Evolutionary conservation across 805 yeast genomes (phyloP).

Genomic region (Suhomyces prunicola): DNA sequence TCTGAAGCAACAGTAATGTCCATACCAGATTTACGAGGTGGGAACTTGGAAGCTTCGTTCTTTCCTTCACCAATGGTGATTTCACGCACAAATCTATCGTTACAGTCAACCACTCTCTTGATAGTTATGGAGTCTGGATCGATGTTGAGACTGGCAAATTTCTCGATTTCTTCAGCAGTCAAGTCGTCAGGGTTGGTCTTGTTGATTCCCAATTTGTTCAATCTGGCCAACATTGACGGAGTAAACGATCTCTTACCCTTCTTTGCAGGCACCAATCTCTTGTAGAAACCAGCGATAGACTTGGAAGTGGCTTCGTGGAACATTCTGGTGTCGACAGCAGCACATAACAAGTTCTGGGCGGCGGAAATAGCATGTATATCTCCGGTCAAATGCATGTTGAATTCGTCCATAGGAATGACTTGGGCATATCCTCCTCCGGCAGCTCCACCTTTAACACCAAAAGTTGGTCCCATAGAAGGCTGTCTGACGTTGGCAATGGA

Average conservation of each 20-base stretch:
- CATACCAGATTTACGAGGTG: conserved; percentile 70
- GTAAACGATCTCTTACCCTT: conserved; percentile 69
- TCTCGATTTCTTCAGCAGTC: conserved; percentile 61
- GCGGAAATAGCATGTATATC: conserved; percentile 82
- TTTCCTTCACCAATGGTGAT: conserved; percentile 79
- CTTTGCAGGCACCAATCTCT: conserved; percentile 71
- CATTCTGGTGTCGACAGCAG: conserved; percentile 83
- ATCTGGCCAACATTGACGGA: conserved; percentile 62
- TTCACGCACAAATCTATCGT: conserved; percentile 76
- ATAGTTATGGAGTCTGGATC: conserved; percentile 78
- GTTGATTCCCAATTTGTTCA: conserved; percentile 63
- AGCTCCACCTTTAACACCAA: conserved; percentile 88
- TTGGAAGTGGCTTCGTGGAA: conserved; percentile 78
- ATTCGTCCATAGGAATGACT: conserved; percentile 86
- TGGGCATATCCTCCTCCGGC: conserved; percentile 90
- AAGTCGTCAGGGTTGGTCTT: conserved; percentile 71
- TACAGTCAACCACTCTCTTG: conserved; percentile 83
- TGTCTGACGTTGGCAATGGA: conserved; percentile 82
- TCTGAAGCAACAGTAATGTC: conserved; percentile 85
- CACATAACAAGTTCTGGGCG: conserved; percentile 78
- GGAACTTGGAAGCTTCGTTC: conserved; percentile 64
- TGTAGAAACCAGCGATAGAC: conserved; percentile 69
- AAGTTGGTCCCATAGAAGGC: conserved; percentile 87
- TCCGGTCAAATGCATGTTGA: conserved; percentile 82
- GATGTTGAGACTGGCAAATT: conserved; percentile 68